Evolutionary conservation across 1,284 basidiomycete species (phyloP).

Genomic region (Cryptococcus jaspeensis): DNA sequence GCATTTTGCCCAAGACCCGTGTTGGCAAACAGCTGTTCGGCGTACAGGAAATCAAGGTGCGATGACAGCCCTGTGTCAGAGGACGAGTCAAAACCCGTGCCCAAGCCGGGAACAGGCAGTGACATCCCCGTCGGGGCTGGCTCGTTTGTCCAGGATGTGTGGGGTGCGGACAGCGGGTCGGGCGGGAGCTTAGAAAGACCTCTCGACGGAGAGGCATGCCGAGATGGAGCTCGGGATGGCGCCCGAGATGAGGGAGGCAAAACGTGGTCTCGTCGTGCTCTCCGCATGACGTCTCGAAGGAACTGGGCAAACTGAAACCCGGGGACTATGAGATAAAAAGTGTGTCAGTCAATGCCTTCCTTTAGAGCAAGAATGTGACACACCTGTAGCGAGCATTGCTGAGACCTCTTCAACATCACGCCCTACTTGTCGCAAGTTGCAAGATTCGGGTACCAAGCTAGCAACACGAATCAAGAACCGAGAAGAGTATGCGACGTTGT

Average conservation of each 20-base stretch:
- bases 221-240: conserved; percentile 14
- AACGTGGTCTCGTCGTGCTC: conserved; percentile 32
- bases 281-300: conserved; percentile 35
- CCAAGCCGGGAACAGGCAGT: not conserved
- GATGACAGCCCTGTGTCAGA: conserved; percentile 11
- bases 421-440: conserved; percentile 37
- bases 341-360: not conserved
- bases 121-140: conserved; percentile 1
- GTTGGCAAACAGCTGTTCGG: conserved; percentile 36
- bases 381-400: conserved; percentile 31
- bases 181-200: not conserved
- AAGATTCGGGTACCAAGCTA: conserved; percentile 36
- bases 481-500: conserved; percentile 41
- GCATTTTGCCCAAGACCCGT: conserved; percentile 1
- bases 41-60: conserved; percentile 39
- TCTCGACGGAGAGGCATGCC: conserved; percentile 5
- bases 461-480: conserved; percentile 43
- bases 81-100: not conserved
- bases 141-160: conserved; percentile 4
- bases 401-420: conserved; percentile 44
- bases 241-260: conserved; percentile 34
- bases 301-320: conserved; percentile 42
- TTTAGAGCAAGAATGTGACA: not conserved
- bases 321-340: conserved; percentile 30
- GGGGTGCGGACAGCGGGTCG: not conserved